A percentile compares a stretch with the other conserved stretches of the same genome.
Evolutionary conservation across 768 basidiomycete genomes (phyloP).

Genomic region (Lentinus brumalis): DNA sequence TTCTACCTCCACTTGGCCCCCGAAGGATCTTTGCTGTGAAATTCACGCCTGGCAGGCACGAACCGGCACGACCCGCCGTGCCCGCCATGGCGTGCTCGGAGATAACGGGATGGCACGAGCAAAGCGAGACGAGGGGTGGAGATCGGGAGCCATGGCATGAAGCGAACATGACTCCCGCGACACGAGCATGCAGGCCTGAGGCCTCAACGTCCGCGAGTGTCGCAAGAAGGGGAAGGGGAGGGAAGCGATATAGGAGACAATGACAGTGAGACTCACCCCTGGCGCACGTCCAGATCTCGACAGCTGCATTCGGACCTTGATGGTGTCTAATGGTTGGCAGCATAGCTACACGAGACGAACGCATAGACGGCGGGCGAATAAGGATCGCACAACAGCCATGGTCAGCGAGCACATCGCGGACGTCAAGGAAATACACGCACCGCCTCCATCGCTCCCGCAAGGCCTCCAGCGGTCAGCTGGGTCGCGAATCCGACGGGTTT

Average conservation of each 20-base stretch:
- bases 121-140: too few relatives aligned
- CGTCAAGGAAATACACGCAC: conserved; percentile 43
- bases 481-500: conserved; percentile 83
- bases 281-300: conserved; percentile 74
- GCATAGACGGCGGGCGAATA: neutral
- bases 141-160: too few relatives aligned
- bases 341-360: conserved; percentile 49
- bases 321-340: conserved; percentile 96
- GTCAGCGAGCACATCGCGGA: neutral
- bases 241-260: neutral
- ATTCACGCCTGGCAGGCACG: too few relatives aligned
- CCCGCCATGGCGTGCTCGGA: too few relatives aligned
- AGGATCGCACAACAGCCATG: neutral
- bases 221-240: neutral
- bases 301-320: conserved; percentile 99
- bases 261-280: conserved; percentile 64
- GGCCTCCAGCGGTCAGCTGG: conserved; percentile 93
- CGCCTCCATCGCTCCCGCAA: conserved; percentile 93
- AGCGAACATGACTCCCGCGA: too few relatives aligned
- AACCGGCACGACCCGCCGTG: too few relatives aligned
- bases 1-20: too few relatives aligned
- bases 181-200: too few relatives aligned
- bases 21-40: too few relatives aligned
- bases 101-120: too few relatives aligned
- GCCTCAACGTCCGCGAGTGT: too few relatives aligned